phyloP scores from a whole-genome alignment of 2,329 filamentous ascomycete species.

The Exophiala alcalophila region DNA sequence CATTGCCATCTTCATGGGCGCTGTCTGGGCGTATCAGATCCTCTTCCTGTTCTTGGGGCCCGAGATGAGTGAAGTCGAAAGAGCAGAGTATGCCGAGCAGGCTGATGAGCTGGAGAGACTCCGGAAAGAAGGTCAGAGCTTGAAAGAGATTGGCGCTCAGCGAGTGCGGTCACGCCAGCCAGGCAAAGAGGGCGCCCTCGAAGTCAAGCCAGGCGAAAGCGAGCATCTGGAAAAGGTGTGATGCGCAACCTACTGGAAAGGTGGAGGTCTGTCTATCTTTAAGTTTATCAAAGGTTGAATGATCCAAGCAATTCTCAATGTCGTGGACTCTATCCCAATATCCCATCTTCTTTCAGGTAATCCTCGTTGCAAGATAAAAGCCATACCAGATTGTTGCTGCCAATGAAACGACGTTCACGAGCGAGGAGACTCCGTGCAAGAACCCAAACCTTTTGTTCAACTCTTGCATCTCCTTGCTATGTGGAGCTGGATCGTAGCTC shows the following conservation, averaged over 20 bases:
- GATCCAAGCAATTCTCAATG: too few relatives aligned
- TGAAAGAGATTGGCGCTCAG: constrained; percentile 27
- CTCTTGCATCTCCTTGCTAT: constrained; percentile 77
- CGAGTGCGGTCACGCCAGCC: constrained; percentile 12
- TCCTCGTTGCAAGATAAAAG: constrained; percentile 63
- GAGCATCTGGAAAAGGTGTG: constrained; percentile 11
- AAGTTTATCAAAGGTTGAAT: too few relatives aligned
- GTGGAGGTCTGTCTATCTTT: too few relatives aligned
- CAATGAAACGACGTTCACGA: constrained; percentile 72
- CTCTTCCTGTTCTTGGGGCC: constrained; percentile 37
- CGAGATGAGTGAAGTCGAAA: constrained; percentile 33
- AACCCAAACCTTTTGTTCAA: constrained; percentile 76
- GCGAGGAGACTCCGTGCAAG: constrained; percentile 76
- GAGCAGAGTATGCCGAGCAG: constrained; percentile 30
- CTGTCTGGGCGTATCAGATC: constrained; percentile 34
- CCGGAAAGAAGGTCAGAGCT: constrained; percentile 25
- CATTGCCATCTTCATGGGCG: constrained; percentile 36
- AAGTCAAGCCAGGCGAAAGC: neutral
- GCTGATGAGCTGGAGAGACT: constrained; percentile 28
- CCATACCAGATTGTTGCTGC: constrained; percentile 74
- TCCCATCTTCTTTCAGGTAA: constrained; percentile 43
- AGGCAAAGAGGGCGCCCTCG: neutral
- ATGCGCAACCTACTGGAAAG: too few relatives aligned
- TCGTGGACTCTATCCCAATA: too few relatives aligned
- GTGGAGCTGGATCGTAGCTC: constrained; percentile 72